Evolutionary conservation across 192 early-diverging fungal genomes (phyloP), one percentile per base, ranked within the genome.

Genomic region (Coemansia sp.): DNA sequence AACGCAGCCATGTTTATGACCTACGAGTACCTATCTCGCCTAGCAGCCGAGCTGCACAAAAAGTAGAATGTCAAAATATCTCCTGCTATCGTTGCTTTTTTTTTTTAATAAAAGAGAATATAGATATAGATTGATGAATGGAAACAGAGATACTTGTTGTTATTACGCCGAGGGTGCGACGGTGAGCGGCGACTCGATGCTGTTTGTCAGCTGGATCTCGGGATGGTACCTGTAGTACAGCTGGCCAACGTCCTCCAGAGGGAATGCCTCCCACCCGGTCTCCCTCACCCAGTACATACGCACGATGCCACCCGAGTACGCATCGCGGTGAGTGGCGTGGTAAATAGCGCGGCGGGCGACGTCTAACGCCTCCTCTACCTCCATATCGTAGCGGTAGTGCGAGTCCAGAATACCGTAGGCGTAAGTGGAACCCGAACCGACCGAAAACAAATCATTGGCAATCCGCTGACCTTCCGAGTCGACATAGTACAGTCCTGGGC

Each of bases 361-460:
- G 46, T 98, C 98, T 65, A 92, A 85, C 29, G 98, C 98, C 74
- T 98, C 95, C 2, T 87, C 87, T 3, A 89, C 85, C 5, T 85
- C 82, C 80, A 99, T 68, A 68, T 98, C 94, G 73, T 75, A 87
- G 58, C 87, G 86, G 82, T 94, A 98, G 67, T 90, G 93, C 51
- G 88, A 84, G 73, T 98, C 98, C 67, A 99, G 85, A 42, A 99
- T 92, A 86, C 98, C 96, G 80, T 99, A 99, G 9, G 98, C 98
- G 85, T 94, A 99, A 21, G 95, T 95, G 25, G 95, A 95, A n/a
- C 98, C 98, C 19, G 95, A 97, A 12, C 98, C 98, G 37, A 99
- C 98, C 36, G 95, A 96, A 76, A 99, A 99, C 60, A 94, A 60
- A 59, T 98, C 89, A 14, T 90, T 90, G 72, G 88, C 90, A 67